Evolutionary conservation across 495 filamentous ascomycete species (phyloP).

Genomic region (Aspergillus wentii): DNA sequence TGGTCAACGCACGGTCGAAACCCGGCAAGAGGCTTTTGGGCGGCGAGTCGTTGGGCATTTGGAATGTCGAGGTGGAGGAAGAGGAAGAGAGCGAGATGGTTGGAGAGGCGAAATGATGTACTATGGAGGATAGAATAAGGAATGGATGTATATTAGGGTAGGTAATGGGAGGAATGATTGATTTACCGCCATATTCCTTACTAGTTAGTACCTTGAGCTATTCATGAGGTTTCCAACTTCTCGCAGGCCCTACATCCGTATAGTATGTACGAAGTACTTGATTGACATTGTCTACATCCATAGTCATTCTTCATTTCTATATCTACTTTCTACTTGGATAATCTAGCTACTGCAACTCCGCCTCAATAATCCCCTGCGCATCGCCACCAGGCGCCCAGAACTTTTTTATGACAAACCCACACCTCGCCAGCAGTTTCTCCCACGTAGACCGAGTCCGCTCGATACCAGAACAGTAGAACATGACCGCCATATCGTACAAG

Average conservation of each 20-base stretch:
- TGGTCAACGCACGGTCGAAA: slow-evolving; percentile 52
- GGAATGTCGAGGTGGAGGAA: slow-evolving; percentile 33
- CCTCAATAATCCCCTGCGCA: slow-evolving; percentile 40
- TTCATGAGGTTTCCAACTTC: no score
- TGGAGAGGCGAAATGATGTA: slow-evolving; percentile 4
- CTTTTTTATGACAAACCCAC: slow-evolving; percentile 25
- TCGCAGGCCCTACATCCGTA: no score
- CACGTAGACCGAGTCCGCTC: slow-evolving; percentile 38
- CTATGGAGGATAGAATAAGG: background rate
- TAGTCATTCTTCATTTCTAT: no score
- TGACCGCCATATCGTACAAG: slow-evolving; percentile 35
- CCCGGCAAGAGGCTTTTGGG: slow-evolving; percentile 25
- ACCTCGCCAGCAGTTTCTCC: slow-evolving; percentile 25
- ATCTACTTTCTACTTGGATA: no score
- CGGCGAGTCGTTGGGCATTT: slow-evolving; percentile 43
- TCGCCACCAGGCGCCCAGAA: slow-evolving; percentile 24
- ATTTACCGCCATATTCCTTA: no score
- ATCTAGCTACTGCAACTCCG: slow-evolving; percentile 20
- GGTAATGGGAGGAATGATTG: no score
- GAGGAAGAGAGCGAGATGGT: slow-evolving; percentile 22
- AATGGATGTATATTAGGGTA: no score
- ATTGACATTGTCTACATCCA: no score
- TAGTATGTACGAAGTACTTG: no score
- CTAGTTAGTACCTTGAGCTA: no score
- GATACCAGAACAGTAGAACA: slow-evolving; percentile 28